phyloP scores from a whole-genome alignment of 306 rosid species.

The Sophora flavescens region DNA sequence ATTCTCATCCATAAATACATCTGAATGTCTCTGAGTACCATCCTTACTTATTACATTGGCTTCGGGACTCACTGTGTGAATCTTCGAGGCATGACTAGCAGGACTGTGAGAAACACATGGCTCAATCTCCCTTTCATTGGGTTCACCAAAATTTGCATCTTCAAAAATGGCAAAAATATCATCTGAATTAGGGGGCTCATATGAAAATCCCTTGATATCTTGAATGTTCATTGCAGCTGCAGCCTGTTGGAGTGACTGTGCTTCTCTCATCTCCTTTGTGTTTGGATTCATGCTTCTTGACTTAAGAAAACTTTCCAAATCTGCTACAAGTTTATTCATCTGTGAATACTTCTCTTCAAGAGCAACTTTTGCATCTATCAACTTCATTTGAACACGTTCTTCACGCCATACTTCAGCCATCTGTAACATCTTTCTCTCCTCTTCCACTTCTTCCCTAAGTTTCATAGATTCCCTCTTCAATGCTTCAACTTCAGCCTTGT shows the following conservation, averaged over 20 bases:
- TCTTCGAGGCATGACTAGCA: slow-evolving; percentile 71
- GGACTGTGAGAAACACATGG: slow-evolving; percentile 76
- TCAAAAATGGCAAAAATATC: slow-evolving; percentile 84
- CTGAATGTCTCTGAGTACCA: slow-evolving; percentile 55
- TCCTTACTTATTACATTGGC: slow-evolving; percentile 51
- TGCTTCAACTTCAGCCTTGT: slow-evolving; percentile 87
- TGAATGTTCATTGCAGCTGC: slow-evolving; percentile 82
- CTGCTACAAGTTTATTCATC: slow-evolving; percentile 89
- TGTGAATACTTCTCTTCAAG: slow-evolving; percentile 86
- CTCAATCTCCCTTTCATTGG: slow-evolving; percentile 80
- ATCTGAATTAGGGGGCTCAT: slow-evolving; percentile 75
- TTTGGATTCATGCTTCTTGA: slow-evolving; percentile 54
- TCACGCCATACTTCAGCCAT: slow-evolving; percentile 99
- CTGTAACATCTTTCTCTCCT: slow-evolving; percentile 92
- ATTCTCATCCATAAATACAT: slow-evolving; percentile 62
- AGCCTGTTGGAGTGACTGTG: slow-evolving; percentile 65
- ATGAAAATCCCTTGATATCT: slow-evolving; percentile 76
- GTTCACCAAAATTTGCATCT: slow-evolving; percentile 71
- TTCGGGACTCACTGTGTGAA: slow-evolving; percentile 81
- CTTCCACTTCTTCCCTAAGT: slow-evolving; percentile 86
- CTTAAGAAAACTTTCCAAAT: slow-evolving; percentile 65
- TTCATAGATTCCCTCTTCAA: slow-evolving; percentile 80
- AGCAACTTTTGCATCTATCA: slow-evolving; percentile 95
- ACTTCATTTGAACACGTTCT: slow-evolving; percentile 98
- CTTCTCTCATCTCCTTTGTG: slow-evolving; percentile 74